A percentile compares a stretch with the other conserved stretches of the same genome.
phyloP scores from a whole-genome alignment of 2,329 filamentous ascomycete genomes.

The Pseudogymnoascus pannorum region DNA sequence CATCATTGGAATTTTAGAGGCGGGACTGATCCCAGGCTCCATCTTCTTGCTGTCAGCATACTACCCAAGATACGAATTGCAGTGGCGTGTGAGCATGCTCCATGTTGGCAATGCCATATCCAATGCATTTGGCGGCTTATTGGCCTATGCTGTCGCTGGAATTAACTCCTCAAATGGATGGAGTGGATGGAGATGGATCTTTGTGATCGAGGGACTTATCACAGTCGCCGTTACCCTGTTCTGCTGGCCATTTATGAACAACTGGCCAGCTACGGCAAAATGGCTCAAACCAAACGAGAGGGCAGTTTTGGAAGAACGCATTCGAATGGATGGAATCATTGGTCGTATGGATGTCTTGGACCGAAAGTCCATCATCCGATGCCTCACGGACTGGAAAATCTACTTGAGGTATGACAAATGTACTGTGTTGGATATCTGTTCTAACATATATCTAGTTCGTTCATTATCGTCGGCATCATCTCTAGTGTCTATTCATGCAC shows the following conservation, averaged over 20 bases:
- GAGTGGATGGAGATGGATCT: slow-evolving; percentile 27
- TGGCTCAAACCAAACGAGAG: slow-evolving; percentile 40
- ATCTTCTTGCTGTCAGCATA: slow-evolving; percentile 33
- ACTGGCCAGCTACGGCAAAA: slow-evolving; percentile 41
- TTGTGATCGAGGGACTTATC: slow-evolving; percentile 30
- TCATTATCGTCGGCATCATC: slow-evolving; percentile 27
- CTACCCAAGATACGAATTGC: slow-evolving; percentile 30
- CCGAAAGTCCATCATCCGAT: slow-evolving; percentile 12
- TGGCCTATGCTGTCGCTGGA: slow-evolving; percentile 23
- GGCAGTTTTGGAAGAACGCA: slow-evolving; percentile 27
- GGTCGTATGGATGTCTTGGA: slow-evolving; percentile 16
- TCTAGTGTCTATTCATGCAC: slow-evolving; percentile 30
- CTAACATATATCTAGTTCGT: slow-evolving; percentile 27
- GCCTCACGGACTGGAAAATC: slow-evolving; percentile 33
- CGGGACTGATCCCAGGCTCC: slow-evolving; percentile 30
- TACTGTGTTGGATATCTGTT: background rate
- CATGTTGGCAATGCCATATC: slow-evolving; percentile 25
- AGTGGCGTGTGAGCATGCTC: slow-evolving; percentile 30
- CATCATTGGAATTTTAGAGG: slow-evolving; percentile 30
- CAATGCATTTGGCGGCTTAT: slow-evolving; percentile 5
- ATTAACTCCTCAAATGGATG: slow-evolving; percentile 20
- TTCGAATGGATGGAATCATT: slow-evolving; percentile 25
- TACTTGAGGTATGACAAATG: slow-evolving; percentile 24
- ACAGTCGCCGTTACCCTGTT: slow-evolving; percentile 22
- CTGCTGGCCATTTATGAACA: slow-evolving; percentile 35